Conservation (phyloP, 176 grass and related monocot genomes). For the Bromus sterilis region DNA sequence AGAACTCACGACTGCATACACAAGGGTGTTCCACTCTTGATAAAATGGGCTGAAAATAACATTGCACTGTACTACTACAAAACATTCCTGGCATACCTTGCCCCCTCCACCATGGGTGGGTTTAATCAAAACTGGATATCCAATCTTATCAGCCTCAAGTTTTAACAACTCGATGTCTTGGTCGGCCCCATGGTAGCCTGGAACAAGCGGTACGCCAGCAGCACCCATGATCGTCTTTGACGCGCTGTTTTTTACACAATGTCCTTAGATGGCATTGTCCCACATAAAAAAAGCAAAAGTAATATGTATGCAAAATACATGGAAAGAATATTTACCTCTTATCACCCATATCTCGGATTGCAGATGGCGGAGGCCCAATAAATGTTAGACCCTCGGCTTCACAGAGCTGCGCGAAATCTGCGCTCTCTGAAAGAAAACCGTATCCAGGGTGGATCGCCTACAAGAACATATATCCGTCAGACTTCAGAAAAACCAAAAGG, state of each 20-base stretch:
- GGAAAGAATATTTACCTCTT: conserved; percentile 53
- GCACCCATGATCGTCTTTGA: conserved; percentile 97
- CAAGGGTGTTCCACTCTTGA: not conserved
- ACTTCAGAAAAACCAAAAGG: not conserved
- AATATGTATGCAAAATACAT: not conserved
- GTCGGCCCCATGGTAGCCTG: conserved; percentile 83
- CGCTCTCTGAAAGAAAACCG: conserved; percentile 94
- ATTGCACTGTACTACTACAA: not conserved
- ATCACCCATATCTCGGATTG: conserved; percentile 89
- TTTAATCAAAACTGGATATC: conserved; percentile 92
- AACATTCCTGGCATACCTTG: conserved; percentile 44
- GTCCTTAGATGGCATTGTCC: conserved; percentile 3
- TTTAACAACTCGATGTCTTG: conserved; percentile 79
- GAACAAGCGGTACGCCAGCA: conserved; percentile 77
- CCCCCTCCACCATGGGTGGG: conserved; percentile 96
- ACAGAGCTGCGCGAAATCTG: conserved; percentile 84
- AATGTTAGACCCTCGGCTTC: conserved; percentile 72
- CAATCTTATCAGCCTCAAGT: conserved; percentile 84
- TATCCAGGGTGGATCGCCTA: conserved; percentile 93
- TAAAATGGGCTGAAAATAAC: not conserved
- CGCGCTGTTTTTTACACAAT: conserved; percentile 42
- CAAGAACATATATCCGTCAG: not conserved
- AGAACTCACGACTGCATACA: not conserved
- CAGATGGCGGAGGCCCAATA: conserved; percentile 82
- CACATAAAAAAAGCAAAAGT: not conserved